Conservation (phyloP, 2,329 filamentous ascomycete species). For the Davidsoniella virescens region DNA sequence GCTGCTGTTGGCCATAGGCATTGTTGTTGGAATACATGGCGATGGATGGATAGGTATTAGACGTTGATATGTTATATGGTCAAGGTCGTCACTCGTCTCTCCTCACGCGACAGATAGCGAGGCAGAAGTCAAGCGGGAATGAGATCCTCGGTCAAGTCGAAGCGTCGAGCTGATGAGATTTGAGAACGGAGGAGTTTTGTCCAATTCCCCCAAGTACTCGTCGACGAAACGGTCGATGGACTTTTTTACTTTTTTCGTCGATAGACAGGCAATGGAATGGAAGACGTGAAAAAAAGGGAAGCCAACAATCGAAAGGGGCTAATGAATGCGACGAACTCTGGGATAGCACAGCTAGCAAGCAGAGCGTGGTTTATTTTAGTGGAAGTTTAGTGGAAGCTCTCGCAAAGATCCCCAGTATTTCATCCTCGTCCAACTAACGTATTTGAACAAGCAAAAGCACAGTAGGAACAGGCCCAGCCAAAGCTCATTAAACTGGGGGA, state of each 20-base stretch:
- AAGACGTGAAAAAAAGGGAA: not conserved
- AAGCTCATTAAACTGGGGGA: not conserved
- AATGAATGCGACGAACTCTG: not conserved
- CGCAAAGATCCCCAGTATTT: not conserved
- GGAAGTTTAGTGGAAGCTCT: no score
- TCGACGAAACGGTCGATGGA: not conserved
- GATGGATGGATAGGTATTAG: constrained; percentile 6
- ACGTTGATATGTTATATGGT: no score
- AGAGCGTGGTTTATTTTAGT: not conserved
- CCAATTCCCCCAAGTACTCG: not conserved
- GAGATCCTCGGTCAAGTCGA: not conserved
- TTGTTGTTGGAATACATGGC: constrained; percentile 83
- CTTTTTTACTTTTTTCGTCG: not conserved
- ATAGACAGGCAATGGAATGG: no score
- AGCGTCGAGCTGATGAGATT: not conserved
- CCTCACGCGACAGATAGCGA: not conserved
- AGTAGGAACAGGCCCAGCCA: not conserved
- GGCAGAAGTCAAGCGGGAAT: not conserved
- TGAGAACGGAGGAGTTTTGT: not conserved
- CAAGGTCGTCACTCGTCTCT: not conserved
- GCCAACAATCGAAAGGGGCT: constrained; percentile 4
- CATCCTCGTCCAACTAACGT: not conserved
- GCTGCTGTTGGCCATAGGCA: constrained; percentile 47
- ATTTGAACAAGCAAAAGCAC: no score
- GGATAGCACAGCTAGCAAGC: not conserved